Evolutionary conservation across 352 stramenopile species (phyloP), one percentile per base, ranked within the genome.

Genomic region (Phytophthora palmivora): DNA sequence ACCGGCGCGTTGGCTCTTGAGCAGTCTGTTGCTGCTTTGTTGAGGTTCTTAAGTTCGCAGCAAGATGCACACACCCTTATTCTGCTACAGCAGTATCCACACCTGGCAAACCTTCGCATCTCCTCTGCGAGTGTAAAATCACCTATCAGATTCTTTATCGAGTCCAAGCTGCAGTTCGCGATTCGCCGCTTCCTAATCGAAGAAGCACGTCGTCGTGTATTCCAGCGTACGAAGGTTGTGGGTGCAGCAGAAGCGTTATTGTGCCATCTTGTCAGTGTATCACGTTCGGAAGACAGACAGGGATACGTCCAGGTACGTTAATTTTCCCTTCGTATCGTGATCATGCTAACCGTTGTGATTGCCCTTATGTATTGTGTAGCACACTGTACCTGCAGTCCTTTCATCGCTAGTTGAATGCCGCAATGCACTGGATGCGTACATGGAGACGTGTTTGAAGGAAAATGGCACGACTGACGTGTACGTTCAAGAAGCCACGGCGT

Each of bases 341-440:
- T 16, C 15, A 34, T 45, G 32, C 48, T 66, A 54, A 59, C 32
- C 2, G 6, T 41, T 48, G 3, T 26, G 42, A 32, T 53, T 61
- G 2, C 47, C 54, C n/a, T n/a, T n/a, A 56, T n/a, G 11, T 44
- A 43, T 6, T 44, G 6, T 42, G 8, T 43, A 94, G 84, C 80
- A 94, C 49, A 76, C 84, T 19, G 74, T 92, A 11, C 78, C 84
- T 36, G 82, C 84, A 16, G 72, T 88, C 5, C 58, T 94, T 18
- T 73, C 76, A 26, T 94, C 84, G 45, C 78, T 94, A 3, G 58
- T 91, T 11, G 79, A 88, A 37, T 92, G 84, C 55, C 82, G 80
- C 36, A 81, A 79, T 21, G 73, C 79, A 5, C 60, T 94, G 33
- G 79, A 82, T 11, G 69, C 55, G 0, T 94, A 89, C 62, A 80